These are phyloP conservation scores for Mycothermus thermophilus DNA, from an alignment of 495 filamentous ascomycete species.

Conservation along the genomic window DNA sequence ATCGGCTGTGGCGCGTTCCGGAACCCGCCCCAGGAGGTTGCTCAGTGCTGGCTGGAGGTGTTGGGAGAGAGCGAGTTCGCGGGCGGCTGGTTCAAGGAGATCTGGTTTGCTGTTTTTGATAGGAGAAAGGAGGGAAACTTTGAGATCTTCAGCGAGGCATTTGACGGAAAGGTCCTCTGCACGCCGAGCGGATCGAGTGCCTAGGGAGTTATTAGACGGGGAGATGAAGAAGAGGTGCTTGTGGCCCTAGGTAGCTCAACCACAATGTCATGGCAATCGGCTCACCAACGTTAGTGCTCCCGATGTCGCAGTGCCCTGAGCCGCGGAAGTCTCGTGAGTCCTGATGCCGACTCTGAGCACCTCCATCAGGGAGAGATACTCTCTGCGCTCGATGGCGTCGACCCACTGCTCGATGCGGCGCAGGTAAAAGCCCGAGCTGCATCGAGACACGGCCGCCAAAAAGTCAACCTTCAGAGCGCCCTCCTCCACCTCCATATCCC, in stretches of 20 bases:
- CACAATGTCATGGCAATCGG: background rate
- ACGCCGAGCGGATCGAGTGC: too few relatives aligned
- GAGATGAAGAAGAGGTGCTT: too few relatives aligned
- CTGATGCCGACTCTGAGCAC: constrained; percentile 15
- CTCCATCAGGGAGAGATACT: constrained; percentile 15
- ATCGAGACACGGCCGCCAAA: constrained; percentile 11
- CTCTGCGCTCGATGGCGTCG: constrained; percentile 14
- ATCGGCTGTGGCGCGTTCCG: constrained; percentile 51
- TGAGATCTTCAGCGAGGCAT: constrained; percentile 30
- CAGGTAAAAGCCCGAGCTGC: constrained; percentile 14
- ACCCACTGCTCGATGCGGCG: constrained; percentile 19
- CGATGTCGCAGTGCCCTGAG: background rate
- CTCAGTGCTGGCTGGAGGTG: constrained; percentile 42
- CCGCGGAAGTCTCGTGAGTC: too few relatives aligned
- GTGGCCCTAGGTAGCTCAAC: too few relatives aligned
- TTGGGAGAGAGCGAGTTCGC: constrained; percentile 45
- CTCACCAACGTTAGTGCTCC: background rate
- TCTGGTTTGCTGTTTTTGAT: constrained; percentile 42
- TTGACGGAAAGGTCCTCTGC: constrained; percentile 31
- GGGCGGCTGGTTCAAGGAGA: constrained; percentile 42
- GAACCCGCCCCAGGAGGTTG: constrained; percentile 44
- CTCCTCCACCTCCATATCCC: constrained; percentile 13
- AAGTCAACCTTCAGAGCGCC: constrained; percentile 15
- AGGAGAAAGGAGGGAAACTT: constrained; percentile 35
- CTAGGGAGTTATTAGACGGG: too few relatives aligned